A percentile compares a stretch with the other conserved stretches of the same genome.
Conservation (phyloP, 192 early-diverging fungal genomes). For the Globomyces pollinis-pini region DNA sequence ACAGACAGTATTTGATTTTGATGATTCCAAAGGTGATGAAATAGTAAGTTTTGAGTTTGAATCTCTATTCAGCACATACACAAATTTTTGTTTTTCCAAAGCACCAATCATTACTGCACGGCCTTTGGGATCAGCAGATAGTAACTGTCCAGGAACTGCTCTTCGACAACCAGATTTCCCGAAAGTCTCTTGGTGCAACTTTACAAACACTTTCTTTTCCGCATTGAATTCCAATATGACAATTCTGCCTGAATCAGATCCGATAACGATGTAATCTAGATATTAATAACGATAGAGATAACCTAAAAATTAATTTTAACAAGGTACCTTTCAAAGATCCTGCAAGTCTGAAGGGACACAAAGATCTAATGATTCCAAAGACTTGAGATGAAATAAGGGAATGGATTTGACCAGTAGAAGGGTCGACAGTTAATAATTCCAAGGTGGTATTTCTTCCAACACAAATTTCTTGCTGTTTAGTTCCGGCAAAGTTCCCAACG, state of each 20-base stretch:
- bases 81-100: slow-evolving; percentile 89
- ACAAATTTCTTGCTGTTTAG: slow-evolving; percentile 81
- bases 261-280: slow-evolving; percentile 89
- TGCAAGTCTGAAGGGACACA: slow-evolving; percentile 79
- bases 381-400: slow-evolving; percentile 63
- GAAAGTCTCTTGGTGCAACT: slow-evolving; percentile 87
- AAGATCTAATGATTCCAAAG: slow-evolving; percentile 79
- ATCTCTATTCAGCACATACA: slow-evolving; percentile 95
- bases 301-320: slow-evolving; percentile 23
- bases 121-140: slow-evolving; percentile 93
- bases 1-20: slow-evolving; percentile 69
- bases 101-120: slow-evolving; percentile 93
- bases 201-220: slow-evolving; percentile 60
- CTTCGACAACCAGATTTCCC: slow-evolving; percentile 87
- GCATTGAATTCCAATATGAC: slow-evolving; percentile 85
- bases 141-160: slow-evolving; percentile 89
- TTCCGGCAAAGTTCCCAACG: slow-evolving; percentile 89
- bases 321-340: slow-evolving; percentile 83
- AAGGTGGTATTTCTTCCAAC: slow-evolving; percentile 63
- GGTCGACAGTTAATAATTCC: slow-evolving; percentile 74
- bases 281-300: slow-evolving; percentile 31
- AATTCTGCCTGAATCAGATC: slow-evolving; percentile 83
- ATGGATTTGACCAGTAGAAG: slow-evolving; percentile 70
- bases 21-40: slow-evolving; percentile 93
- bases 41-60: slow-evolving; percentile 70